Base-by-base conservation (phyloP, 345 rosid species). In the Barbarea vulgaris region DNA sequence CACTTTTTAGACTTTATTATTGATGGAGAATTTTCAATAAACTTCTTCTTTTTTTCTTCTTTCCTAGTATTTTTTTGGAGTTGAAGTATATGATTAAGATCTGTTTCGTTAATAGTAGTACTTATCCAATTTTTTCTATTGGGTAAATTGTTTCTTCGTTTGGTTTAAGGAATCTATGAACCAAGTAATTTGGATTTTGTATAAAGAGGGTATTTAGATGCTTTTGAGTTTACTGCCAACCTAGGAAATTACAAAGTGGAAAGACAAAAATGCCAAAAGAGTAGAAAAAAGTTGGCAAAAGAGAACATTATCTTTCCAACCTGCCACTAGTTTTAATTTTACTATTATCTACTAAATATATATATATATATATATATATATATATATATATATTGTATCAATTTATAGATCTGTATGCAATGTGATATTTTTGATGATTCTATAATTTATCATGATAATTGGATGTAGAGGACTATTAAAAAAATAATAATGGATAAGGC, bases 241-340 rank as follows among this genome's bases (percentile, higher is more conserved):
- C 71, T 77, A 63, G 76, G 71, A 77, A 76, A 62, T 69, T n/a
- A 69, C 75, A 76, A 69, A 55, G 75, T 76, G 33, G 70, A 14
- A 48, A 58, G 61, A 60, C 55, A 34, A 44, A 76, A 62, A 13
- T 54, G 34, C 70, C 65, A 63, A 76, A 62, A 75, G 68, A 50
- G 62, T 60, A 36, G 7, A 50, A 58, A 59, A 65, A 51, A 56
- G 19, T 56, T 55, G 33, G 46, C 74, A 68, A 68, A 76, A 63
- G 76, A 77, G 25, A 70, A 63, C 59, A 27, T 70, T 70, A 70
- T 77, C 80, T 70, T 24, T 76, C 36, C 46, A 54, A 69, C 75
- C 44, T 76, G 64, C 39, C 52, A 76, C 58, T 54, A 46, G 59
- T 70, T 63, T 55, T 34, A 13, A 4, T 30, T 52, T 41, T 52